phyloP scores from a whole-genome alignment of 176 grass and related monocot genomes.

The Otatea glauca region DNA sequence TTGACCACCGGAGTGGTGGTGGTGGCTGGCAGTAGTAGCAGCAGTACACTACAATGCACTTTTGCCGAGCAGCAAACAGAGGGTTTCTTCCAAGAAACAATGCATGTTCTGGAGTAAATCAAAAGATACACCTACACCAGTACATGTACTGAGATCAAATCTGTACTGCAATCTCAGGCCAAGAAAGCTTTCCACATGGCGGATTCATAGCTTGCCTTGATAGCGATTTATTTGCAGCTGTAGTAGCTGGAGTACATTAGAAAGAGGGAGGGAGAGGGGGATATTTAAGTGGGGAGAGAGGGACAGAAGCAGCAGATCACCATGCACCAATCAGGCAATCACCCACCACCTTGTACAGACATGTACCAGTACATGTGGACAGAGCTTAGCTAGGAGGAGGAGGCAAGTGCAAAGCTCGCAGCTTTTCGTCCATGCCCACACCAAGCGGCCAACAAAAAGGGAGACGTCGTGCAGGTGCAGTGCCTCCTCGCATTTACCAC shows the following conservation, averaged over 20 bases:
- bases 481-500: conserved; percentile 37
- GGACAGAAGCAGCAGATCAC: neutral
- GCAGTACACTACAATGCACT: neutral
- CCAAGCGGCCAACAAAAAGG: conserved; percentile 38
- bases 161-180: neutral
- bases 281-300: neutral
- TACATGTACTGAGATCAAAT: neutral
- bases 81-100: neutral
- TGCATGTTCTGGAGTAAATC: neutral
- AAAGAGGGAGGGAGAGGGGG: neutral
- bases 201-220: neutral
- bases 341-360: neutral
- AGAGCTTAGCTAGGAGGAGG: neutral
- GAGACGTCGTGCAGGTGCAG: conserved; percentile 6
- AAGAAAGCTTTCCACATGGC: neutral
- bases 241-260: neutral
- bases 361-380: neutral
- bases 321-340: neutral
- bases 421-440: conserved; percentile 48
- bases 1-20: too few species aligned
- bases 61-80: neutral
- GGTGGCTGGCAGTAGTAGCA: too few species aligned
- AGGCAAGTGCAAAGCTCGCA: conserved; percentile 20
- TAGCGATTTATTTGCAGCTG: neutral
- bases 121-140: neutral